Conservation (phyloP, 768 basidiomycete genomes). For the Hygrocybe coccinea region DNA sequence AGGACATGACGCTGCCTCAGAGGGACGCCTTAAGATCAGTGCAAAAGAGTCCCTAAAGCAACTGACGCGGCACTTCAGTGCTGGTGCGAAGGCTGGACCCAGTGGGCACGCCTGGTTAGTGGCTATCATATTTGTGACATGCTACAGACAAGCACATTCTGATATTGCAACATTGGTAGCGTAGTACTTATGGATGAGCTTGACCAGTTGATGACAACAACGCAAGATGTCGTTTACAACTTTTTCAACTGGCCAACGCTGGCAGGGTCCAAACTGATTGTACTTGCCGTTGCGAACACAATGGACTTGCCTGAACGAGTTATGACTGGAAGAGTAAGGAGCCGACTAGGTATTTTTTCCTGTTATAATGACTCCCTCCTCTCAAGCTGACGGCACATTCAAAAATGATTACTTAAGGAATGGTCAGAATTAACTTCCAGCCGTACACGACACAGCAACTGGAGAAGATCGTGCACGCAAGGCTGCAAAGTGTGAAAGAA, state of each 20-base stretch:
- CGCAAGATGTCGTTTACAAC: constrained; percentile 98
- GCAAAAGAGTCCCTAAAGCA: constrained; percentile 79
- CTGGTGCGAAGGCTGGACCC: constrained; percentile 61
- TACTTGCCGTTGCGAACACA: constrained; percentile 95
- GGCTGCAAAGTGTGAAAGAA: constrained; percentile 57
- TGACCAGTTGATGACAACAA: constrained; percentile 91
- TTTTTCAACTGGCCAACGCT: constrained; percentile 99
- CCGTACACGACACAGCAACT: constrained; percentile 80
- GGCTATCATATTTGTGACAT: neutral
- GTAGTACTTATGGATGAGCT: constrained; percentile 98
- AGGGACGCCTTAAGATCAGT: constrained; percentile 61
- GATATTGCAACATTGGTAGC: constrained; percentile 36
- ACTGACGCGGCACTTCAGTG: constrained; percentile 73
- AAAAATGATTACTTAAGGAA: constrained; percentile 45
- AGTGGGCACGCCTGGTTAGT: constrained; percentile 84
- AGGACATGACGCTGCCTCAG: constrained; percentile 60
- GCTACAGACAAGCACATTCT: constrained; percentile 1
- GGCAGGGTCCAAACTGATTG: constrained; percentile 80
- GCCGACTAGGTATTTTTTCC: constrained; percentile 67
- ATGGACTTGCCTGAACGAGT: constrained; percentile 96
- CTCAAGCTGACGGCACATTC: neutral
- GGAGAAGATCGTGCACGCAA: constrained; percentile 79
- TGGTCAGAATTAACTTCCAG: constrained; percentile 88
- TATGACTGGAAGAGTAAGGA: constrained; percentile 87
- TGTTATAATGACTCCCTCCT: neutral